phyloP scores from a whole-genome alignment of 345 rosid species.

The Lumnitzera racemosa region DNA sequence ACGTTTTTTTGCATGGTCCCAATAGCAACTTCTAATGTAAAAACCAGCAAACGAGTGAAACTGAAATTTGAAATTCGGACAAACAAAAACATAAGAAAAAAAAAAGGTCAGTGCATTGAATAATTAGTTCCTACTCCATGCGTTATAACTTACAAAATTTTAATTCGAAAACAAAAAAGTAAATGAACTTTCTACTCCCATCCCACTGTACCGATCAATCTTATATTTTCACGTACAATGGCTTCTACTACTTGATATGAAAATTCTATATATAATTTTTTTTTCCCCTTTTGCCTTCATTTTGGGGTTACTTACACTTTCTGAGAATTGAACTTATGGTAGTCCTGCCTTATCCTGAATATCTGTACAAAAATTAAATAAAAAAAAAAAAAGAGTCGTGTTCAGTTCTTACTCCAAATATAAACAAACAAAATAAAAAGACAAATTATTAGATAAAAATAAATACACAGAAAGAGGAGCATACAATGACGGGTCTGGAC shows the following conservation, averaged over 20 bases:
- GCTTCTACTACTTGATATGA: too few relatives aligned
- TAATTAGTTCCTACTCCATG: not conserved
- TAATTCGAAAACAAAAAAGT: not conserved
- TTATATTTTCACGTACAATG: too few relatives aligned
- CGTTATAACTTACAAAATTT: not conserved
- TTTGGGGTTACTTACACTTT: slow-evolving; percentile 50
- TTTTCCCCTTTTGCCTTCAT: not conserved
- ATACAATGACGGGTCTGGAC: slow-evolving; percentile 76
- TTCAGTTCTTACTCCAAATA: not conserved
- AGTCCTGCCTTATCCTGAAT: slow-evolving; percentile 83
- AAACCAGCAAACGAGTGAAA: slow-evolving; percentile 73
- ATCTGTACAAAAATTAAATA: slow-evolving; percentile 30
- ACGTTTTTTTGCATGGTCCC: slow-evolving; percentile 70
- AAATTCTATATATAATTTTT: too few relatives aligned
- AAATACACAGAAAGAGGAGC: not conserved
- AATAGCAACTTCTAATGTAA: slow-evolving; percentile 82
- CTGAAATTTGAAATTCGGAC: slow-evolving; percentile 19
- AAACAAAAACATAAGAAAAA: not conserved
- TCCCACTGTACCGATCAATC: too few relatives aligned
- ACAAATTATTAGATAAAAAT: not conserved
- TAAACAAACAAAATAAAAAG: not conserved
- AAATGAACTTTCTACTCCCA: not conserved
- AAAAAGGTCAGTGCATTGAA: not conserved
- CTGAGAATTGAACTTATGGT: slow-evolving; percentile 72
- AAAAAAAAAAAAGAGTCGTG: not conserved